Conservation (phyloP, 2,329 filamentous ascomycete genomes). For the Aspergillus hortae region DNA sequence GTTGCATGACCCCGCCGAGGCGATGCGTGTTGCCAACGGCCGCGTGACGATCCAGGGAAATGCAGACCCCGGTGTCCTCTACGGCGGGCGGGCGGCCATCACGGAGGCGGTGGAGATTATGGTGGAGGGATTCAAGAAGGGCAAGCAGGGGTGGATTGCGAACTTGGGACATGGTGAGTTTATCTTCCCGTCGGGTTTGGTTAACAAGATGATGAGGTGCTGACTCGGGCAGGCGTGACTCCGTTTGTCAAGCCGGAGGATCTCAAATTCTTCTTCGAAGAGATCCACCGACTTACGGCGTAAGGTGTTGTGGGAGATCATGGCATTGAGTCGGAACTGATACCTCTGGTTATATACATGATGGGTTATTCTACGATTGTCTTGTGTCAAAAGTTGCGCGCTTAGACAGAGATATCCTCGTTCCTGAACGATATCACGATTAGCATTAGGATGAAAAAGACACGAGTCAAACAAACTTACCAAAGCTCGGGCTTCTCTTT, state of each 20-base stretch:
- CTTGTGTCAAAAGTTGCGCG: neutral
- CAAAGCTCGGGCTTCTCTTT: constrained; percentile 68
- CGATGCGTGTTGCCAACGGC: constrained; percentile 73
- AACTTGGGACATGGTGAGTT: constrained; percentile 87
- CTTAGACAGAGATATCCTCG: constrained; percentile 56
- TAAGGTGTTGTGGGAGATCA: neutral
- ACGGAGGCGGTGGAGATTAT: constrained; percentile 78
- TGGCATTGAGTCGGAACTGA: neutral
- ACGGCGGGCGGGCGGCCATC: constrained; percentile 78
- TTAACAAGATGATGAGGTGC: constrained; percentile 12
- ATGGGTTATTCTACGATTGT: no score
- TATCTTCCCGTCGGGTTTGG: neutral
- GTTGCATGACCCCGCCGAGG: constrained; percentile 83
- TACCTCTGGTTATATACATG: constrained; percentile 7
- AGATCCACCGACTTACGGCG: constrained; percentile 66
- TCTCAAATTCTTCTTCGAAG: constrained; percentile 88
- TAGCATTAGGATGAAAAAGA: constrained; percentile 5
- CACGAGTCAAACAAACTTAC: constrained; percentile 41
- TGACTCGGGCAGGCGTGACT: constrained; percentile 67
- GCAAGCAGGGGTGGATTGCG: constrained; percentile 91
- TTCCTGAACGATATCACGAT: constrained; percentile 42
- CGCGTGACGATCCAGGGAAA: constrained; percentile 88
- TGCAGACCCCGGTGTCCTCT: constrained; percentile 88
- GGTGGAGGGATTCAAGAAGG: constrained; percentile 78
- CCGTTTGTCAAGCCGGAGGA: constrained; percentile 92